Percentiles rank a stretch among this genome's conserved stretches.
Conservation (phyloP, 1,284 basidiomycete genomes). For the Heterobasidion parviporum region DNA sequence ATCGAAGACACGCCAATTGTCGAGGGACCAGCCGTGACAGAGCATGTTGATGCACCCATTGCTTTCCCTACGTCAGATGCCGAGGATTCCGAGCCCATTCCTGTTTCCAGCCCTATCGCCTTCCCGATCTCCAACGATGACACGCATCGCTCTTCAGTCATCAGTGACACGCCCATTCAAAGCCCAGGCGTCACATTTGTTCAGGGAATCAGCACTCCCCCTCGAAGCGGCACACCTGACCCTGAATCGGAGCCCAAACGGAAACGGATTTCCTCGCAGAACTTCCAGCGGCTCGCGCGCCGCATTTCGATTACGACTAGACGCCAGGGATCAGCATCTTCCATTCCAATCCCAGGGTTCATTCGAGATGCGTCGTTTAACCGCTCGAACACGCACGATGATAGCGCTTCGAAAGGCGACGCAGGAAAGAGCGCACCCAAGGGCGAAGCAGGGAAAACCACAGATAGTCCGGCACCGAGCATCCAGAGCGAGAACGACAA, state of each 20-base stretch:
- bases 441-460: constrained; percentile 19
- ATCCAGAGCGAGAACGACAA: constrained; percentile 35
- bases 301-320: constrained; percentile 60
- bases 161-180: constrained; percentile 15
- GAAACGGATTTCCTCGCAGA: constrained; percentile 72
- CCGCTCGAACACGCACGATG: constrained; percentile 14
- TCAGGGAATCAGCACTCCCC: constrained; percentile 22
- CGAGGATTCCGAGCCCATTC: constrained; percentile 14
- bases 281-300: constrained; percentile 71
- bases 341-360: constrained; percentile 32
- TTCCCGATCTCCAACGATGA: constrained; percentile 29
- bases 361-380: constrained; percentile 26
- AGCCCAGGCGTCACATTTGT: constrained; percentile 31
- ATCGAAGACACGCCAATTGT: constrained; percentile 1
- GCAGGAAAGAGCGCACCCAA: constrained; percentile 9
- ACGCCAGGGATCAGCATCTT: constrained; percentile 43
- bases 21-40: constrained; percentile 26
- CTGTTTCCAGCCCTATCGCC: constrained; percentile 22
- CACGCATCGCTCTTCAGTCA: constrained; percentile 20
- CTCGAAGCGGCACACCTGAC: constrained; percentile 52
- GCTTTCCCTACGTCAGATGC: constrained; percentile 18
- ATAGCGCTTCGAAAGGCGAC: constrained; percentile 15
- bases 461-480: constrained; percentile 35
- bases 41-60: constrained; percentile 14
- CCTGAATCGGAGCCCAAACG: constrained; percentile 65